Base-by-base conservation (phyloP, 345 rosid species). In the Conringia planisiliqua region DNA sequence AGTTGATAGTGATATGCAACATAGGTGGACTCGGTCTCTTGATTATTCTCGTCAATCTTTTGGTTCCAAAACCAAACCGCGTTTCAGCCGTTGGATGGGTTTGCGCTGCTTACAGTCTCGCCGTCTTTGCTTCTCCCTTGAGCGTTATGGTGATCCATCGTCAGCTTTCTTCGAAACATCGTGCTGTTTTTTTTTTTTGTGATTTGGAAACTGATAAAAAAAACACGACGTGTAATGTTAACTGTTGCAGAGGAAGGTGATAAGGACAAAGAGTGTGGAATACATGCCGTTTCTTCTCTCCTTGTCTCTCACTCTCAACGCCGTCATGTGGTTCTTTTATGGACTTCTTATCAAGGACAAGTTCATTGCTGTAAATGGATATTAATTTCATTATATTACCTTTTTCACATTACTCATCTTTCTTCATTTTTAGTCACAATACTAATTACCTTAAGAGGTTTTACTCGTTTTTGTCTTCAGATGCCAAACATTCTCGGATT, bases 271-370 rank as follows among this genome's bases (percentile, higher is more conserved):
- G 71, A 91, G 96, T 74, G 97, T 89, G 50, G 96, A 94, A 75
- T 86, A 78, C 86, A 91, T 94, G 98, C 93, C 97, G n/a, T 77
- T 91, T 66, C 59, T 76, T 24, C 81, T 88, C 7, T 95, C 99
- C 17, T 66, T 89, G 38, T 86, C 83, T 80, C 89, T 92, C 13
- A 89, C 92, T 7, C 73, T 95, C 9, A 86, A 88, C 27, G 96
- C 97, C 39, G 80, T 84, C 61, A 76, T 84, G 85, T 94, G 99
- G 99, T 94, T 94, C 84, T 83, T 87, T 72, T 89, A 91, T 66
- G 97, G 99, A 48, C 76, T 83, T 74, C 85, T 89, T 29, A 77
- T 86, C 75, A 79, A 81, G 66, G 97, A 94, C 65, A 74, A 68
- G 26, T 89, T 74, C 80, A 88, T 92, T 40, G 93, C 97, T 11